Base-by-base conservation (phyloP, 148 eudicot genomes). In the Tetragonia tetragonoides region DNA sequence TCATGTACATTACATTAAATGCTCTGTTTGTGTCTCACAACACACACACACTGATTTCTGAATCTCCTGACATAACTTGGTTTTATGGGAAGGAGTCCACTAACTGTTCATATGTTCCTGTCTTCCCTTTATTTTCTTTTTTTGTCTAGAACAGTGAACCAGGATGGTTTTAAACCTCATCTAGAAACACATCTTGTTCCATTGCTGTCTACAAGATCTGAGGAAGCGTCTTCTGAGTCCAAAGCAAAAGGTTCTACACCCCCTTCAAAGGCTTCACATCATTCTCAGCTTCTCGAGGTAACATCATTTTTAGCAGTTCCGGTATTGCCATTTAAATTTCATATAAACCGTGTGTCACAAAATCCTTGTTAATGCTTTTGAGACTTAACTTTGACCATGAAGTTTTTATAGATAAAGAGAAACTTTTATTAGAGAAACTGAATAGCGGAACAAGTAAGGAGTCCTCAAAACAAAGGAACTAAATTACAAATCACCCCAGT, bases 151-250 rank as follows among this genome's bases (percentile, higher is more conserved):
- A 91, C 91, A 78, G 94, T 95, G 80, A 95, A 91, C 82, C 85
- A 80, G 78, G 99, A 95, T 82, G 99, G 99, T 39, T 95, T 95
- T 66, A 95, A 95, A 84, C 99, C 99, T 78, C 91, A 95, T 82
- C 86, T 95, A 39, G 99, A 95, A 90, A 92, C 97, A 75, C 97
- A 95, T 37, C 96, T 95, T 73, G 85, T 85, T 83, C 99, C 97
- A 23, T 83, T 92, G 76, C 77, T 95, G 73, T 92, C 96, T 67
- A 87, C 86, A 83, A 89, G 84, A 83, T 76, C 51, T 74, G 94
- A 92, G 72, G 87, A 89, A 70, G 75, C 37, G 56, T 71, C 76
- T 76, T 49, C 83, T 28, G 96, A 90, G 64, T 68, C 85, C 53
- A 88, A 87, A 70, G 87, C 85, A 41, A 89, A 87, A 82, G 77